Base-by-base conservation (phyloP, 495 filamentous ascomycete species). In the Podospora comata region DNA sequence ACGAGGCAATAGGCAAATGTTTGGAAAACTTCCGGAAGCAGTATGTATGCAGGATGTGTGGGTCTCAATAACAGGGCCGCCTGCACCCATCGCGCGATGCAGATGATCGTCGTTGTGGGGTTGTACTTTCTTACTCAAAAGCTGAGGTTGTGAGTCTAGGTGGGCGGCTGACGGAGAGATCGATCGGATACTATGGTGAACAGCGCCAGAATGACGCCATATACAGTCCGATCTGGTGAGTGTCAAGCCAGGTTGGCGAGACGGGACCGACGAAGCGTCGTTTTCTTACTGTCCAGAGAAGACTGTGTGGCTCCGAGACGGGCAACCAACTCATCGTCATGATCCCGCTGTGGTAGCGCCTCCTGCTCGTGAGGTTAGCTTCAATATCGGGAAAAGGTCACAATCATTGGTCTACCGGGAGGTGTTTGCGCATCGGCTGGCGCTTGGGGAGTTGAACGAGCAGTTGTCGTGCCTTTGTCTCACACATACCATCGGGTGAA, bases 81-180 rank as follows among this genome's bases (percentile, higher is more conserved):
- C 34, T 68, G 34, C 61, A 27, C 39, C 19, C 18, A 57, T 11
- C 16, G 55, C 55, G 55, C 23, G 28, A 20, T 26, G 6, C 30
- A 59, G 65, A 48, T 62, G 60, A 62, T 30, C 11, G 28, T 63
- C 34, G 32, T 56, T 28, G 26, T 57, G 64, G 62, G 64, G 64
- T 69, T 44, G 67, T 65, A 69, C 62, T 63, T 2, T 58, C 30
- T 39, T 58, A 20, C 16, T 58, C 23, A 19, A n/a, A 20, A 58
- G 55, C n/a, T 26, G 55, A 58, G n/a, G 3, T 58, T 56, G 53
- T 23, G 9, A n/a, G 55, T 19, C 28, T 34, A 18, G 19, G 60
- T 6, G 23, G 53, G 66, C 28, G 26, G 32, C 30, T 48, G 61
- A 56, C 60, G 9, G 55, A n/a, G 66, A 26, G 27, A 60, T 68